Conservation (phyloP, 345 rosid species). For the Syzygium jambos region DNA sequence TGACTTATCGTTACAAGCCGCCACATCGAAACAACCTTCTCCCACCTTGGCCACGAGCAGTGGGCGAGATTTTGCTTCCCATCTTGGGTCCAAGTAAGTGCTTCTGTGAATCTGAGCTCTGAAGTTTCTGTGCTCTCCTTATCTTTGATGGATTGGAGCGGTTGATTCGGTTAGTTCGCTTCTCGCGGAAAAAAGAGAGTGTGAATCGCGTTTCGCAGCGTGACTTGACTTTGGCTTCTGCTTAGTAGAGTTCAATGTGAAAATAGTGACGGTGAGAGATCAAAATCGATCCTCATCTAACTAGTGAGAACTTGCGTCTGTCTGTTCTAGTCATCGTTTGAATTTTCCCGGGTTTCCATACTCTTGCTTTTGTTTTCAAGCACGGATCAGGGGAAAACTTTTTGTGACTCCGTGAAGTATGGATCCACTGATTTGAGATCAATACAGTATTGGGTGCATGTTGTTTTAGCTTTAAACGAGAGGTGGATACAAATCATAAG, state of each 20-base stretch:
- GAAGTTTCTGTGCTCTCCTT: neutral
- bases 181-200: neutral
- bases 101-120: neutral
- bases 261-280: neutral
- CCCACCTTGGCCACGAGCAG: neutral
- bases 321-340: neutral
- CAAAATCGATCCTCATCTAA: neutral
- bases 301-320: neutral
- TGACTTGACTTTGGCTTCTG: neutral
- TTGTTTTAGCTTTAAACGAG: neutral
- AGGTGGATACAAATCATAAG: neutral
- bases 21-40: neutral
- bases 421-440: neutral
- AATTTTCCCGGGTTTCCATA: neutral
- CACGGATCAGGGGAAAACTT: neutral
- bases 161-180: neutral
- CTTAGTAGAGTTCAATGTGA: neutral
- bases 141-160: neutral
- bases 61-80: neutral
- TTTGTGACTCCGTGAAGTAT: neutral
- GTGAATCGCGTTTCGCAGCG: neutral
- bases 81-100: neutral
- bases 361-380: neutral
- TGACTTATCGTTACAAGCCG: neutral
- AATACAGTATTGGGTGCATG: neutral